phyloP scores from a whole-genome alignment of 2,329 filamentous ascomycete genomes.

The Thyridium curvatum region DNA sequence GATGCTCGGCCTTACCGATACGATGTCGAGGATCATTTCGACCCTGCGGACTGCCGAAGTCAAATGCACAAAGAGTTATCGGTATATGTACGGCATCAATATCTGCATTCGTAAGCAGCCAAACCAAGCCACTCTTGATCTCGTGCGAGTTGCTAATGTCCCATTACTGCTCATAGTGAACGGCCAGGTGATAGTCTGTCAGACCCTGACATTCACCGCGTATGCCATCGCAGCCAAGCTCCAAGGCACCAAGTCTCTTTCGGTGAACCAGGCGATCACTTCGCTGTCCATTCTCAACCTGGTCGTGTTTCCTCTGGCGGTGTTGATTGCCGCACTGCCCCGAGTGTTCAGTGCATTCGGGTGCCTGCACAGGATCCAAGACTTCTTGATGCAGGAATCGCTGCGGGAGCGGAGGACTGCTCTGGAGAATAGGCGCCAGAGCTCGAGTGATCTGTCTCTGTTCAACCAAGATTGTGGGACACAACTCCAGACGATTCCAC shows the following conservation, averaged over 20 bases:
- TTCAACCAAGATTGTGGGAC: too few species aligned
- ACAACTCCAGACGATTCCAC: too few species aligned
- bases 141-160: too few species aligned
- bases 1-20: conserved; percentile 37
- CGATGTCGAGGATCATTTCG: conserved; percentile 19
- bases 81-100: conserved; percentile 8
- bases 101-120: neutral
- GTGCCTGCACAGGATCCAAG: conserved; percentile 18
- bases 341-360: conserved; percentile 9
- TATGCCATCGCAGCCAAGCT: conserved; percentile 7
- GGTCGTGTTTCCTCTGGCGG: conserved; percentile 12
- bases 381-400: conserved; percentile 5
- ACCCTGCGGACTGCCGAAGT: conserved; percentile 13
- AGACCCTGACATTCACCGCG: conserved; percentile 5
- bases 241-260: conserved; percentile 4
- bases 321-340: conserved; percentile 14
- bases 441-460: too few species aligned
- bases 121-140: too few species aligned
- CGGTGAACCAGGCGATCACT: conserved; percentile 7
- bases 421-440: too few species aligned
- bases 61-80: conserved; percentile 12
- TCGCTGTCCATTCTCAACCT: conserved; percentile 13
- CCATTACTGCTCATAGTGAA: neutral
- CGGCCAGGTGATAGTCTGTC: conserved; percentile 7
- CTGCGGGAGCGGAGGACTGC: too few species aligned